Base-by-base conservation (phyloP, 2,329 filamentous ascomycete genomes). In the Sclerotinia nivalis region DNA sequence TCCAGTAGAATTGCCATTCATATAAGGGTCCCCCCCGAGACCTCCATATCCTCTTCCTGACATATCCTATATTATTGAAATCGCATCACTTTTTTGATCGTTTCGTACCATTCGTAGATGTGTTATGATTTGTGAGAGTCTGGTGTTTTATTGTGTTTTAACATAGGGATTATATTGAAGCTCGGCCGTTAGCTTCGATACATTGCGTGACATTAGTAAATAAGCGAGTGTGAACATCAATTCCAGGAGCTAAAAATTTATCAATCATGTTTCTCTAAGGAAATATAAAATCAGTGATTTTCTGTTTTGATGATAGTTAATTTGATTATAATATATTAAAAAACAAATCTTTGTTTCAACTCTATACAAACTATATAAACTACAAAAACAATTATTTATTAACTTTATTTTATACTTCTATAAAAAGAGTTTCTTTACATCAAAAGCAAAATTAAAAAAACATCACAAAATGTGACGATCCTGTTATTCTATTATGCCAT, bases 1-100 rank as follows among this genome's bases (percentile, higher is more conserved):
- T 28, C 68, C 60, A 66, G 52, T 58, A 15, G 73, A 73, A 66
- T 75, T 73, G 25, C 73, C 73, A 66, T 76, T 77, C 34, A 74
- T 65, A 58, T 77, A 78, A 10, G 76, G 74, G 69, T 78, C 77
- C 13, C 76, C 74, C 60, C 74, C 74, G 28, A 76, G 73, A 40
- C 75, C 75, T 47, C 75, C 76, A 71, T 78, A 78, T 40, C 77
- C 71, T 73, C 76, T 78, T 50, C 77, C 74, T 69, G 77, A 72
- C 77, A 79, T 79, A 28, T 64, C 71, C 60, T 72, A 69, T 73
- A 55, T 66, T 55, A 72, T 73, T 64, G 66, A 70, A 69, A 49
- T 75, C 71, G 73, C 73, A 69, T 76, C 40, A 62, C 55, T 68
- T 69, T 62, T 61, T 25, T 70, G 69, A 62, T 45, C n/a, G 60